phyloP scores from a whole-genome alignment of 1,139 yeast species.

The Geotrichum klebahnii region DNA sequence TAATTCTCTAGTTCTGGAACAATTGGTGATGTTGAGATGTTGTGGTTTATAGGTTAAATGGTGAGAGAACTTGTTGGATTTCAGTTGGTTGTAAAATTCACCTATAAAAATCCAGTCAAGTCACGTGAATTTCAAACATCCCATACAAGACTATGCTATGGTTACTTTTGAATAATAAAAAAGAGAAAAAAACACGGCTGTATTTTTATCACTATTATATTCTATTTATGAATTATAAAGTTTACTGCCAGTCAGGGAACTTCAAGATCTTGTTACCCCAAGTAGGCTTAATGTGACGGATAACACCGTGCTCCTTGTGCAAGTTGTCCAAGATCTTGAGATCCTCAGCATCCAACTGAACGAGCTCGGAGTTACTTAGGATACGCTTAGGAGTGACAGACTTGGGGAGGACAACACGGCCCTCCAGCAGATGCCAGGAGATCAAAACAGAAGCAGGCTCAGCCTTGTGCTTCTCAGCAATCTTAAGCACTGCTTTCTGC shows the following conservation, averaged over 20 bases:
- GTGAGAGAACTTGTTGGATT: background rate
- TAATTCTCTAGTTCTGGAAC: background rate
- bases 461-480: slow-evolving; percentile 56
- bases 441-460: slow-evolving; percentile 60
- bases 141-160: background rate
- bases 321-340: slow-evolving; percentile 48
- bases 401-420: slow-evolving; percentile 69
- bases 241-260: slow-evolving; percentile 36
- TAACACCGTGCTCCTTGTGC: slow-evolving; percentile 46
- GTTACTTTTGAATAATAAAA: too few relatives aligned
- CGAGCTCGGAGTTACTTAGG: slow-evolving; percentile 50
- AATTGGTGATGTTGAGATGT: background rate
- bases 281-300: slow-evolving; percentile 48
- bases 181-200: background rate
- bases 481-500: slow-evolving; percentile 46
- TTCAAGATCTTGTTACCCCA: slow-evolving; percentile 35
- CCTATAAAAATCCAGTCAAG: background rate
- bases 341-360: slow-evolving; percentile 54
- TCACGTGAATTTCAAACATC: background rate
- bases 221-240: too few relatives aligned
- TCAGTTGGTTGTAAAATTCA: background rate
- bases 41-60: too few relatives aligned
- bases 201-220: background rate
- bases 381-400: slow-evolving; percentile 61
- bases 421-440: slow-evolving; percentile 71